Base-by-base conservation (phyloP, 495 filamentous ascomycete species). In the Talaromyces stipitatus region DNA sequence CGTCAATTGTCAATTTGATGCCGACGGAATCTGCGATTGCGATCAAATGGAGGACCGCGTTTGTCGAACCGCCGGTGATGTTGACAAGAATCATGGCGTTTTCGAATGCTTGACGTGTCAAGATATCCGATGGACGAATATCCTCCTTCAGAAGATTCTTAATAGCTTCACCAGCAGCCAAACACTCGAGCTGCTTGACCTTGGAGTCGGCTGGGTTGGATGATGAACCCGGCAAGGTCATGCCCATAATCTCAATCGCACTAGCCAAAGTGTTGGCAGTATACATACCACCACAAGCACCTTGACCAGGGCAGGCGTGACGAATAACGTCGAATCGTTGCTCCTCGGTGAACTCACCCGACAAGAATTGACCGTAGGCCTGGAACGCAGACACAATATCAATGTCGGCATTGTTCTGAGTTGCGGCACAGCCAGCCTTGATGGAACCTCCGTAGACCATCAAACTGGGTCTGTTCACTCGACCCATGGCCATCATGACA, bases 381-480 rank as follows among this genome's bases (percentile, higher is more conserved):
- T 98, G 94, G 80, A 98, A 98, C 29, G 95, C 95, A 58, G 90
- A 96, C 57, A 98, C 86, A 36, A 98, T 92, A 65, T 98, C 94
- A 62, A 97, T 90, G 50, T 87, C 80, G 55, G 87, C 82, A 71
- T 89, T 90, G 58, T 80, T 72, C 70, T 82, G 80, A 54, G 83
- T 89, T 43, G 71, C 79, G 12, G 83, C 82, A 70, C 90, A 95
- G 29, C 94, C 94, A 45, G 94, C 90, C 75, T 88, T 87, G 73
- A 97, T 97, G 38, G 87, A 88, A 56, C 94, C 94, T 60, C 94
- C 94, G 70, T 98, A 98, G 20, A 98, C 88, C 95, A 98, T 97
- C 62, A 98, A 68, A 58, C 87, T 89, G 26, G 94, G 94, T 53
- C 94, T 78, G 76, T 98, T 97, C 64, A 96, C 84, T 50, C 94